A percentile compares a stretch with the other conserved stretches of the same genome.
Evolutionary conservation across 73 alveolate species (phyloP).

Genomic region (Tetrahymena thermophila): DNA sequence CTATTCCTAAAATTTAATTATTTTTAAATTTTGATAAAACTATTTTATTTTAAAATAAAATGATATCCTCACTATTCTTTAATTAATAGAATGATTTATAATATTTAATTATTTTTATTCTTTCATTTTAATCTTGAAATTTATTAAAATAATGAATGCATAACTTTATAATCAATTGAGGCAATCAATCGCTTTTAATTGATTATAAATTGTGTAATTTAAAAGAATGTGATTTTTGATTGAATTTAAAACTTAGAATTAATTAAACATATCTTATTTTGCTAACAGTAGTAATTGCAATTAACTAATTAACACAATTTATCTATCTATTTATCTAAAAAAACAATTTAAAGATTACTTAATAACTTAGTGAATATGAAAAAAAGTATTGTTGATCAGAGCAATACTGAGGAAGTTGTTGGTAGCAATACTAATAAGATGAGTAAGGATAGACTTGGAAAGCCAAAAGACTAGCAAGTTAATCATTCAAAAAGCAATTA

Average conservation of each 20-base stretch:
- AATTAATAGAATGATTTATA: too few species aligned
- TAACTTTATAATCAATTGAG: too few species aligned
- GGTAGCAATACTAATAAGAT: not conserved
- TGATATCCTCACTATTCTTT: too few species aligned
- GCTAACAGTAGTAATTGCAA: not conserved
- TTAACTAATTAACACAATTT: not conserved
- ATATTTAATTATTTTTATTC: too few species aligned
- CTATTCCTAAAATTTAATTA: too few species aligned
- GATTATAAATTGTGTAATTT: too few species aligned
- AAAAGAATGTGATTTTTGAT: not conserved
- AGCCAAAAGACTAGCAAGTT: not conserved
- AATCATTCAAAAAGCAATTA: not conserved
- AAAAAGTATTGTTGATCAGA: not conserved
- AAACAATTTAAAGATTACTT: not conserved
- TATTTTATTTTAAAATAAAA: too few species aligned
- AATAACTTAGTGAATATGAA: not conserved
- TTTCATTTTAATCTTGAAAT: too few species aligned
- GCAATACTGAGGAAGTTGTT: not conserved
- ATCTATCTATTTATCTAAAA: not conserved
- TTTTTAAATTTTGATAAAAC: too few species aligned
- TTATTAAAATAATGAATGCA: too few species aligned
- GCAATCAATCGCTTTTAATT: too few species aligned
- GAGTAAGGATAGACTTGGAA: not conserved
- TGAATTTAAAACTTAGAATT: not conserved
- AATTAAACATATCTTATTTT: not conserved